Base-by-base conservation (phyloP, 2,329 filamentous ascomycete genomes). In the Talaromyces pinophilus region DNA sequence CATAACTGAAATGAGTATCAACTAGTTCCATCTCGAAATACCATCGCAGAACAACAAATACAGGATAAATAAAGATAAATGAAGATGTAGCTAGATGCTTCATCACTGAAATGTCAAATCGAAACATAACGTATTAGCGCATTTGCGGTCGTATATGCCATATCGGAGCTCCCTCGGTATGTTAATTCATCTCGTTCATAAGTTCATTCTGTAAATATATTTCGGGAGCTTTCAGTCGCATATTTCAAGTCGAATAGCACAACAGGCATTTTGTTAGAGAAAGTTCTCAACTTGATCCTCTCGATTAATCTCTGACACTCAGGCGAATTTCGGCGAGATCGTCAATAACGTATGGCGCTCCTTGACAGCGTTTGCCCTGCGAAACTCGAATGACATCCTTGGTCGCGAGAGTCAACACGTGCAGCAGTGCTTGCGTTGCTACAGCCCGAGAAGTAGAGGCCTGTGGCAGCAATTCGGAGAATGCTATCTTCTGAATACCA, bases 351-450 rank as follows among this genome's bases (percentile, higher is more conserved):
- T 59, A 62, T n/a, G 62, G 62, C 62, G 81, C 76, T 7, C 77
- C 78, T 64, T 82, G 83, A 0, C 73, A 71, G 42, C 55, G 55
- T 42, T 79, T 75, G 3, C 77, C 77, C 77, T 96, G 92, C 68
- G 84, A 78, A 5, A 93, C 87, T 50, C 38, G 55, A 35, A 67
- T 54, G 19, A 85, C 76, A 1, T 84, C 84, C 77, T 88, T 92
- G 1, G 87, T 92, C 5, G 87, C 88, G 52, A 95, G 83, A 11
- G 85, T 83, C 15, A 96, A 84, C 1, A 92, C 83, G 75, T 95
- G 91, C 79, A 90, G 87, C 74, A 92, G 90, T 0, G 88, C 92
- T 75, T 93, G 90, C 1, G 90, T 88, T 8, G 90, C 91, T 13
- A 92, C 87, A 35, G 86, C 80, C 42, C 82, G 84, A 50, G 76